Base-by-base conservation (phyloP, 495 filamentous ascomycete genomes). In the Opeltia flavorubescens region DNA sequence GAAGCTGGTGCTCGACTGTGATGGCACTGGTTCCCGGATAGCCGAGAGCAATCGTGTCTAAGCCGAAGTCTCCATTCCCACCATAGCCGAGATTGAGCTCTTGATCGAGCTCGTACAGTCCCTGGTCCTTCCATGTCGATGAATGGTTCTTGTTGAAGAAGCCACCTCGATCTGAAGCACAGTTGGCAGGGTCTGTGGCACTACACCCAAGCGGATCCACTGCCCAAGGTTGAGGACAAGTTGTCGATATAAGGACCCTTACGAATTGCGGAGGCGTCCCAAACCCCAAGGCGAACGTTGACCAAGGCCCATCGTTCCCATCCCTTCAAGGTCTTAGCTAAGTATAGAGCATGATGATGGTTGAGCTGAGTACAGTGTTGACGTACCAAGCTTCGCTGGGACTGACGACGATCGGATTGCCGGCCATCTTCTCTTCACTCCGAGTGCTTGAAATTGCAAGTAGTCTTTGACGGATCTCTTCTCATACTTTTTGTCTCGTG, bases 261-360 rank as follows among this genome's bases (percentile, higher is more conserved):
- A 66, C 44, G n/a, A 31, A 36, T 47, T 66, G 61, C 15, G 57
- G 36, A 3, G 64, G 64, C 3, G 52, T 65, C 21, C 64, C 64
- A 17, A 66, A 44, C 28, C 57, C 52, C 4, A 65, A 15, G 2
- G 38, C 49, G 50, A 66, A 67, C 3, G 59, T 56, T 9, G 64
- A 65, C 64, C 64, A 67, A 4, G 51, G 51, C 5, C 64, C 64
- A 49, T 64, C 63, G 29, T 65, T 62, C 27, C 62, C 64, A 25
- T 63, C 56, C 36, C 36, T 40, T 9, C 30, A 33, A 9, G 9
- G 15, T 33, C 9, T 33, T 15, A 33, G 30, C 15, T 15, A 40
- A 40, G 6, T 7, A 40, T 17, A 6, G 36, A 40, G 36, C 36
- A 40, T 17, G 36, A 40, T 31, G 29, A 6, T 31, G 29, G 6